phyloP scores from a whole-genome alignment of 306 rosid genomes.

The Cucumis hystrix region DNA sequence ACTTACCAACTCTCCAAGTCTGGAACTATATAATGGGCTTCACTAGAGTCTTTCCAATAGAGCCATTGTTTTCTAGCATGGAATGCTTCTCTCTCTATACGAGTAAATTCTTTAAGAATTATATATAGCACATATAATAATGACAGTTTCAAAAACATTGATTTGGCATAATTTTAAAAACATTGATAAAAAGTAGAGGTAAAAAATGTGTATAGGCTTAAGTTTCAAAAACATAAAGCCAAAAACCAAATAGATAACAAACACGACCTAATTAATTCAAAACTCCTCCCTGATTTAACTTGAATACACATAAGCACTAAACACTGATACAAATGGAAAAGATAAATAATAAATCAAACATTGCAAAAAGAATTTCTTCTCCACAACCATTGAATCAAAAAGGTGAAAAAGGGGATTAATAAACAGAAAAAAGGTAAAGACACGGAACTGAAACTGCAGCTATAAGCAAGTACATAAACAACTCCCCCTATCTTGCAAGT shows the following conservation, averaged over 20 bases:
- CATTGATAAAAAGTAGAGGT: too few species aligned
- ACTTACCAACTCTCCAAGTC: slow-evolving; percentile 88
- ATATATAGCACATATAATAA: not conserved
- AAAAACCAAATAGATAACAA: not conserved
- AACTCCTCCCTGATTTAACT: not conserved
- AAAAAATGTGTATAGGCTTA: too few species aligned
- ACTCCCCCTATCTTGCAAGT: not conserved
- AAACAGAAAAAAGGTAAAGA: too few species aligned
- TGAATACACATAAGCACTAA: not conserved
- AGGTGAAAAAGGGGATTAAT: too few species aligned
- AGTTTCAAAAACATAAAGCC: too few species aligned
- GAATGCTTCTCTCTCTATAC: slow-evolving; percentile 78
- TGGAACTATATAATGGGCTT: slow-evolving; percentile 73
- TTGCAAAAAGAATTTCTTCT: too few species aligned
- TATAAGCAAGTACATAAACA: not conserved
- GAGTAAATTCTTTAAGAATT: not conserved
- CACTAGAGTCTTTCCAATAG: slow-evolving; percentile 46
- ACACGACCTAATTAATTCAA: not conserved
- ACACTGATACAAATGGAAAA: too few species aligned
- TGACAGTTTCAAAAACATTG: not conserved
- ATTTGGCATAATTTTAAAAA: too few species aligned
- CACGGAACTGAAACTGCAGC: too few species aligned
- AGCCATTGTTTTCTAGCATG: slow-evolving; percentile 49
- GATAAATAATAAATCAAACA: too few species aligned
- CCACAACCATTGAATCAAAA: too few species aligned